Evolutionary conservation across 495 filamentous ascomycete genomes (phyloP).

Genomic region (Penicillium herquei): DNA sequence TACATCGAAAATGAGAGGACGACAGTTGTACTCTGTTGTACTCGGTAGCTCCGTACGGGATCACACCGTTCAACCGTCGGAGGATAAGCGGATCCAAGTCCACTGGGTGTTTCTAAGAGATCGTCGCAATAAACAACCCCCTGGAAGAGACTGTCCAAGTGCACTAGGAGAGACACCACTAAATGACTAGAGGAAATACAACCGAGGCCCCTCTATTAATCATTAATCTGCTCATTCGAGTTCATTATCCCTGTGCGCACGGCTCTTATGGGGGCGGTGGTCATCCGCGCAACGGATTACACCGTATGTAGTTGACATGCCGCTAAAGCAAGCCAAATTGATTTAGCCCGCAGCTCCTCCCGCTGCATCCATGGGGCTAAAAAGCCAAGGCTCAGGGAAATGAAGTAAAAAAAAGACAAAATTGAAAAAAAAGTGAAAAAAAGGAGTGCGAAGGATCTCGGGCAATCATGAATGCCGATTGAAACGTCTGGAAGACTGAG

Average conservation of each 20-base stretch:
- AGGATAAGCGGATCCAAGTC: conserved; percentile 8
- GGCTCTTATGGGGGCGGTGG: conserved; percentile 10
- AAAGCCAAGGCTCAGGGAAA: conserved; percentile 3
- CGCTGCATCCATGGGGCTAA: conserved; percentile 21
- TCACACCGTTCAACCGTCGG: conserved; percentile 1
- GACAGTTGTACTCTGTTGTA: neutral
- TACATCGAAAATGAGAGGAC: neutral
- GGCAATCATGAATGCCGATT: conserved; percentile 17
- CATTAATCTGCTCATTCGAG: neutral
- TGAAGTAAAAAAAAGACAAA: neutral
- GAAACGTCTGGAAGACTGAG: conserved; percentile 29
- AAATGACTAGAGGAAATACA: conserved; percentile 6
- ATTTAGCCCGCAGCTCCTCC: conserved; percentile 21
- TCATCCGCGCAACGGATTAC: conserved; percentile 21
- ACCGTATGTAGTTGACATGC: conserved; percentile 29
- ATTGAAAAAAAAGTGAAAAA: neutral
- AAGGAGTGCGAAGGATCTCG: neutral
- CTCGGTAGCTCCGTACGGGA: neutral
- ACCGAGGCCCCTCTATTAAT: conserved; percentile 9
- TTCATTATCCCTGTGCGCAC: conserved; percentile 4
- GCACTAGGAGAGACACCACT: neutral
- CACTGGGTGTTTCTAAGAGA: conserved; percentile 2
- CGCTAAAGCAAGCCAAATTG: conserved; percentile 28
- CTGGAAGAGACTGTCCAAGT: neutral
- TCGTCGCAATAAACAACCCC: neutral